Percentiles rank a stretch among this genome's conserved stretches.
Evolutionary conservation across 2,329 filamentous ascomycete genomes (phyloP).

Genomic region (Aspergillus piperis): DNA sequence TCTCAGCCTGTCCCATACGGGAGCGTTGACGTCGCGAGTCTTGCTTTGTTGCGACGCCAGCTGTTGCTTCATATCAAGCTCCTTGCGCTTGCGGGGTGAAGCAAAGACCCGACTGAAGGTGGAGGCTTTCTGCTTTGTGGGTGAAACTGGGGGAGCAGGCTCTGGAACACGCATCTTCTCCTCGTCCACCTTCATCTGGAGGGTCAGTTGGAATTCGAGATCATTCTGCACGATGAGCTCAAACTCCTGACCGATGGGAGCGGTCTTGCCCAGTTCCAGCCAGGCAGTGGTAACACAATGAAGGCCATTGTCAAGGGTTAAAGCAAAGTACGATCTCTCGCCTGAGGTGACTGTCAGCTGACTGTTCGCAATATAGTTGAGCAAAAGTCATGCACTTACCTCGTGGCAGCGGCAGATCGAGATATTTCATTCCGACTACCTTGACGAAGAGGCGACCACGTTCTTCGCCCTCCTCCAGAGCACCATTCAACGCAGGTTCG

Average conservation of each 20-base stretch:
- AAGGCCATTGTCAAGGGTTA: conserved; percentile 96
- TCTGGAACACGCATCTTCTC: conserved; percentile 60
- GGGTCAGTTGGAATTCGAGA: conserved; percentile 95
- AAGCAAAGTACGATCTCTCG: conserved; percentile 89
- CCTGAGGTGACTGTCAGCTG: conserved; percentile 53
- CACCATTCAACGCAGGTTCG: conserved; percentile 60
- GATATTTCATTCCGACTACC: conserved; percentile 95
- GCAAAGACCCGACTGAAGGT: conserved; percentile 91
- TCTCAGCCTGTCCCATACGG: conserved; percentile 79
- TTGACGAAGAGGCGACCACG: conserved; percentile 93
- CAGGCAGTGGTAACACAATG: conserved; percentile 97
- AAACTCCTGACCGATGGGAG: conserved; percentile 96
- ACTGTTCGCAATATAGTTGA: background rate
- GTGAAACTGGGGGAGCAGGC: conserved; percentile 48
- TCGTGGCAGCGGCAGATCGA: conserved; percentile 86
- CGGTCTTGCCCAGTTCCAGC: conserved; percentile 87
- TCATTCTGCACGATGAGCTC: conserved; percentile 96
- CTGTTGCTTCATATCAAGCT: conserved; percentile 80
- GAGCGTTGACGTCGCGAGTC: conserved; percentile 57
- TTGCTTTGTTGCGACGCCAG: conserved; percentile 80
- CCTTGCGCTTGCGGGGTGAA: conserved; percentile 95
- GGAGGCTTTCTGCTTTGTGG: conserved; percentile 76
- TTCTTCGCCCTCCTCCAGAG: conserved; percentile 77
- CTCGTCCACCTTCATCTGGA: conserved; percentile 91
- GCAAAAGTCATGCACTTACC: conserved; percentile 59